Base-by-base conservation (phyloP, 257 asterid species). In the Nicotiana tabacum region DNA sequence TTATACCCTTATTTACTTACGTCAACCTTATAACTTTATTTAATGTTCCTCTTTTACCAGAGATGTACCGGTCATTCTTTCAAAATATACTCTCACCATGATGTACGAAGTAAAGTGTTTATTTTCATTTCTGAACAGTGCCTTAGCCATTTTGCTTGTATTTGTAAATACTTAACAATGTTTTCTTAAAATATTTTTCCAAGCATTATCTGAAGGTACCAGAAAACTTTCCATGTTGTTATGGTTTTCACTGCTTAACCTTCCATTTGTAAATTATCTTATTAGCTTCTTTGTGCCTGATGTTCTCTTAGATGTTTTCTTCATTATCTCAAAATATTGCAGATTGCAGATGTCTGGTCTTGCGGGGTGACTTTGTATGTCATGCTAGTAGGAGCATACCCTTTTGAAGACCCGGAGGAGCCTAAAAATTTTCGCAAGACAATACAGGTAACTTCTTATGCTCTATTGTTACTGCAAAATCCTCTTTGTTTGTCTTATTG, bases 321-420 rank as follows among this genome's bases (percentile, higher is more conserved):
- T 51, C 58, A 16, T 79, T 48, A 67, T 82, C 69, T n/a, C 9
- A 58, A 68, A 43, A 64, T 87, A 58, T 8, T 66, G 72, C 68
- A 96, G 99, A 93, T 91, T 62, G 98, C 99, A 27, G 99, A 96
- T 82, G 99, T 96, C 48, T 96, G 99, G 99, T 96, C 99, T 48
- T 96, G 99, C 88, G 99, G 98, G 64, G 99, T 96, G 68, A 96
- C 99, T 24, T 88, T 96, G 77, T 96, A 96, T 64, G 99, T 96
- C 79, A 96, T 96, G 99, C 86, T 96, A 88, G 98, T 96, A 32
- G 99, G 99, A 16, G 98, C 98, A 58, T 96, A 96, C 84, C 99
- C 99, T 13, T 96, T 96, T 21, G 99, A 96, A 90, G 98, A 94
- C 83, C 98, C 98, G 1, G 98, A 91, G 69, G 99, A 96, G 68